These are phyloP conservation scores for Lachancea waltii DNA, from an alignment of 805 yeast species.

Conservation along the genomic window DNA sequence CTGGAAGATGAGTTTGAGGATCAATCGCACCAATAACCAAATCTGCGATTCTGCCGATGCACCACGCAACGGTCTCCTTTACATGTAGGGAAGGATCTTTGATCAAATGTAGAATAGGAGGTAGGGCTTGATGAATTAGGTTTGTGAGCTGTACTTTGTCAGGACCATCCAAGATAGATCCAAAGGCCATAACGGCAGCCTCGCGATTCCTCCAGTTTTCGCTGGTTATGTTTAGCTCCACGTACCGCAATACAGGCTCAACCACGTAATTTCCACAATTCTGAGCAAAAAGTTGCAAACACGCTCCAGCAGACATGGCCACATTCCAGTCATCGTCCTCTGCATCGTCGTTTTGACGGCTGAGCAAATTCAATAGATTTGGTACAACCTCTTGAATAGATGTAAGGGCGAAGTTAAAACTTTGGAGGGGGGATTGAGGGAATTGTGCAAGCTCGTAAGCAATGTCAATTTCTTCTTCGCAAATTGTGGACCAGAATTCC, in stretches of 20 bases:
- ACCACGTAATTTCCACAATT: constrained; percentile 82
- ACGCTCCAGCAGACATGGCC: constrained; percentile 98
- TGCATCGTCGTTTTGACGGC: constrained; percentile 86
- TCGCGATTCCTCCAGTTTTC: constrained; percentile 81
- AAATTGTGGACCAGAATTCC: constrained; percentile 99
- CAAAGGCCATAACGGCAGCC: constrained; percentile 99
- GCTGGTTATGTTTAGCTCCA: constrained; percentile 60
- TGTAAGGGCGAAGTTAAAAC: constrained; percentile 75
- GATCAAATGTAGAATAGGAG: constrained; percentile 69
- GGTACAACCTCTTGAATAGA: constrained; percentile 87
- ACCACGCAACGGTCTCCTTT: constrained; percentile 97
- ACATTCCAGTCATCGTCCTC: constrained; percentile 98
- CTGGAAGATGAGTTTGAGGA: constrained; percentile 55
- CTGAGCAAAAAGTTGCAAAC: constrained; percentile 89
- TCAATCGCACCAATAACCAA: constrained; percentile 72
- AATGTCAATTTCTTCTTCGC: constrained; percentile 91
- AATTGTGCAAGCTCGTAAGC: constrained; percentile 59
- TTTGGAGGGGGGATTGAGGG: constrained; percentile 44
- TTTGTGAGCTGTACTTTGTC: constrained; percentile 60
- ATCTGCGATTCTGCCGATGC: constrained; percentile 93
- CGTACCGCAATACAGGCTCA: constrained; percentile 78
- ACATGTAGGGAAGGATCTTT: constrained; percentile 75
- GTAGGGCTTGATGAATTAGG: constrained; percentile 75
- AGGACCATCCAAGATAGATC: constrained; percentile 94
- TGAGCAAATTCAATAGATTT: constrained; percentile 68